These are phyloP conservation scores for Alternaria gansuensis DNA, from an alignment of 2,329 filamentous ascomycete species.

Conservation along the genomic window DNA sequence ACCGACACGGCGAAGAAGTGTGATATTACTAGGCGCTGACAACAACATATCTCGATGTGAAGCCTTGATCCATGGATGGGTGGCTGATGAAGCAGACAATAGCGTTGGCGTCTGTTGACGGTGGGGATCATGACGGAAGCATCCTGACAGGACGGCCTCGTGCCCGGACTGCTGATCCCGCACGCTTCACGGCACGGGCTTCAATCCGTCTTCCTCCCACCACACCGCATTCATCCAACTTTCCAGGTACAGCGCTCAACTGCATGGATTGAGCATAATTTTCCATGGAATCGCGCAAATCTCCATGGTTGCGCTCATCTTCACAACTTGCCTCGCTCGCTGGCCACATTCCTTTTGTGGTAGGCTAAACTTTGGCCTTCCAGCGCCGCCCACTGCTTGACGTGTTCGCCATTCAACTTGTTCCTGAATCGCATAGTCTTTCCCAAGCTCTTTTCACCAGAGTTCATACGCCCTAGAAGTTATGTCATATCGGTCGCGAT, in stretches of 20 bases:
- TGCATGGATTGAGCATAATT: background rate
- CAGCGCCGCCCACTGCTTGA: background rate
- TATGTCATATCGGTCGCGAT: background rate
- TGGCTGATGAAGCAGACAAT: background rate
- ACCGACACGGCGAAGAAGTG: background rate
- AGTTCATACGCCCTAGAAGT: background rate
- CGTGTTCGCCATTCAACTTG: background rate
- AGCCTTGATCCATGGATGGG: background rate
- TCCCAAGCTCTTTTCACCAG: background rate
- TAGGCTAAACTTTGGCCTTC: background rate
- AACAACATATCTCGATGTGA: background rate
- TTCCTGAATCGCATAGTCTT: background rate
- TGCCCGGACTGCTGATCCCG: background rate
- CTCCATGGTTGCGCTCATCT: background rate
- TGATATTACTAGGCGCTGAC: background rate
- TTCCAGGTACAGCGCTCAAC: background rate
- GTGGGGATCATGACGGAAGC: background rate
- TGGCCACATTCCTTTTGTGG: background rate
- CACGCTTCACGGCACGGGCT: background rate
- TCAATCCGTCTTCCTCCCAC: background rate
- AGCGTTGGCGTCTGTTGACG: background rate
- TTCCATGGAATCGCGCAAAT: background rate
- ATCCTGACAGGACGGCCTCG: background rate
- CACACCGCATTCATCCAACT: background rate
- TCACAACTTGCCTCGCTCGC: background rate